A percentile compares a stretch with the other conserved stretches of the same genome.
Evolutionary conservation across 2,329 filamentous ascomycete species (phyloP).

Genomic region (Parastagonospora avenae): DNA sequence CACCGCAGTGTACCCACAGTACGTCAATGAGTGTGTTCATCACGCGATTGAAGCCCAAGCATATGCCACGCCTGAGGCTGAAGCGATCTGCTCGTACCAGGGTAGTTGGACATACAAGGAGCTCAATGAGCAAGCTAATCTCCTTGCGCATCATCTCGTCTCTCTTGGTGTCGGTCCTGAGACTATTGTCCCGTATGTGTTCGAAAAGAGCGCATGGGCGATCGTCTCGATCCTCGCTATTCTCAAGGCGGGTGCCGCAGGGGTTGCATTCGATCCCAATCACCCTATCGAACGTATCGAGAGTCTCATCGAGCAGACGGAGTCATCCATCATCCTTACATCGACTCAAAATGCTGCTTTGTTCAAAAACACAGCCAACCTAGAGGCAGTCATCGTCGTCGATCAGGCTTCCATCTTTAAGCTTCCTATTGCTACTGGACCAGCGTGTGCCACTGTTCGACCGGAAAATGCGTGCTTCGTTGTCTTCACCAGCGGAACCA

Average conservation of each 20-base stretch:
- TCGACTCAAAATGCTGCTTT: slow-evolving; percentile 71
- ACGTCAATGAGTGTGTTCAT: slow-evolving; percentile 3
- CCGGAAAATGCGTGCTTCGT: slow-evolving; percentile 57
- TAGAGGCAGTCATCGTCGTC: slow-evolving; percentile 6
- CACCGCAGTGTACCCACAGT: slow-evolving; percentile 9
- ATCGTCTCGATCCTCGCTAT: slow-evolving; percentile 47
- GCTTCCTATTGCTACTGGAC: slow-evolving; percentile 24
- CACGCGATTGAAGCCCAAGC: background rate
- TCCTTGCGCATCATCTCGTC: slow-evolving; percentile 13
- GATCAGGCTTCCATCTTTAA: slow-evolving; percentile 4
- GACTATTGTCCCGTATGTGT: slow-evolving; percentile 8
- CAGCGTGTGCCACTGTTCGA: slow-evolving; percentile 43
- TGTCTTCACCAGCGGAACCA: slow-evolving; percentile 56
- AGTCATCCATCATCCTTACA: slow-evolving; percentile 64
- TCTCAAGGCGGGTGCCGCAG: slow-evolving; percentile 50
- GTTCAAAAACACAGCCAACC: slow-evolving; percentile 4
- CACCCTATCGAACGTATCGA: slow-evolving; percentile 6
- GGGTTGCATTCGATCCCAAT: slow-evolving; percentile 34
- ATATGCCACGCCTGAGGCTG: slow-evolving; percentile 5
- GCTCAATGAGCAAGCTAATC: slow-evolving; percentile 8
- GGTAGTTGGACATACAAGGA: slow-evolving; percentile 18
- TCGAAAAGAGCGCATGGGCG: slow-evolving; percentile 23
- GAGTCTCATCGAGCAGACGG: slow-evolving; percentile 6
- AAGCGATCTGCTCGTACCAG: slow-evolving; percentile 18
- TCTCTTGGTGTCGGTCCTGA: slow-evolving; percentile 10